These are phyloP conservation scores for Pezicula carpinea DNA, from an alignment of 2,329 filamentous ascomycete genomes.

Conservation along the genomic window DNA sequence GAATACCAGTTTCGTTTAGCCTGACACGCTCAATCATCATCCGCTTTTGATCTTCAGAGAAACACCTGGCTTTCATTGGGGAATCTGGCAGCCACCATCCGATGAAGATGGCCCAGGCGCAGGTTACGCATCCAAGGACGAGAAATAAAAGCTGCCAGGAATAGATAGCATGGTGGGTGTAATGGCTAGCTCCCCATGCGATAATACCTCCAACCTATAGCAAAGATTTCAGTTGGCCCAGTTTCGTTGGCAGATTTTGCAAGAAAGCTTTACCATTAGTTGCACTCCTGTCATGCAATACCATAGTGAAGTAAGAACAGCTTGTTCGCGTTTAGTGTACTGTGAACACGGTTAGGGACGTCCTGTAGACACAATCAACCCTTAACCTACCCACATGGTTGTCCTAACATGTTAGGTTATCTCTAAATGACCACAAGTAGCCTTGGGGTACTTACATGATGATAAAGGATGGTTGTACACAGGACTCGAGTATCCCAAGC, in stretches of 20 bases:
- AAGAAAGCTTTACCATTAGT: constrained; percentile 26
- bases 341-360: neutral
- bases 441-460: constrained; percentile 15
- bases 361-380: no score
- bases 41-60: constrained; percentile 17
- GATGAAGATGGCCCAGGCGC: constrained; percentile 31
- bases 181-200: constrained; percentile 33
- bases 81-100: constrained; percentile 27
- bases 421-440: neutral
- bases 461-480: constrained; percentile 30
- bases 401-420: constrained; percentile 11
- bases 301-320: constrained; percentile 19
- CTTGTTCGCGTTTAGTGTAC: constrained; percentile 23
- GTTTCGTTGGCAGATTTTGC: neutral
- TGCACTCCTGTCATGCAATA: constrained; percentile 33
- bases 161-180: constrained; percentile 23
- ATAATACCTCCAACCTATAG: constrained; percentile 33
- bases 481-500: constrained; percentile 36
- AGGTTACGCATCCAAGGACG: constrained; percentile 34
- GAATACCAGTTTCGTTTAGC: constrained; percentile 20
- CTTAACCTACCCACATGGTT: constrained; percentile 16
- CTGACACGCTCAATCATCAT: constrained; percentile 34
- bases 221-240: neutral
- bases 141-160: constrained; percentile 41
- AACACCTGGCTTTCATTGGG: constrained; percentile 17